These are phyloP conservation scores for Fraxinus ornus DNA, from an alignment of 305 asterid genomes.

Conservation along the genomic window DNA sequence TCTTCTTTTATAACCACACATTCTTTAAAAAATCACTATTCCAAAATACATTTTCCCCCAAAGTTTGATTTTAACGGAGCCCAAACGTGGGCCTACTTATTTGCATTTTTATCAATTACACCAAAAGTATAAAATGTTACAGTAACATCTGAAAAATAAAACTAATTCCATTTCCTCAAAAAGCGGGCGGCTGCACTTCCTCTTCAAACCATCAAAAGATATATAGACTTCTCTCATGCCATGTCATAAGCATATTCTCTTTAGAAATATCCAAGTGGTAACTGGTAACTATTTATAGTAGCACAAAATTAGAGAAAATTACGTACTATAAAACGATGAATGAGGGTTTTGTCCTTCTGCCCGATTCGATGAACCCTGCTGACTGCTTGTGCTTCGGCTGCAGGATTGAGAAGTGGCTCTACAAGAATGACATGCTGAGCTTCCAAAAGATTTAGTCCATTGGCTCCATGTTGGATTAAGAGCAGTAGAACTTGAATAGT, in stretches of 20 bases:
- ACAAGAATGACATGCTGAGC: conserved; percentile 95
- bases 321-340: conserved; percentile 92
- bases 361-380: conserved; percentile 98
- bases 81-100: neutral
- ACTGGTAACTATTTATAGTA: neutral
- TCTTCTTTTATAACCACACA: no score
- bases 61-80: no score
- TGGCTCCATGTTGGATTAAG: conserved; percentile 91
- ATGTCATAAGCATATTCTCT: neutral
- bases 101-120: neutral
- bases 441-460: conserved; percentile 93
- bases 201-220: neutral
- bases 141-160: neutral
- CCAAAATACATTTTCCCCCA: no score
- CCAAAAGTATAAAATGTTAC: neutral
- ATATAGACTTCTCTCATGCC: neutral
- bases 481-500: conserved; percentile 74
- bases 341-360: conserved; percentile 76
- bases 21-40: no score
- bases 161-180: neutral
- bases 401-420: conserved; percentile 94
- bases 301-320: conserved; percentile 11
- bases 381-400: conserved; percentile 97
- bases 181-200: neutral
- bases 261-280: neutral